Evolutionary conservation across 1,284 basidiomycete species (phyloP).

Genomic region (Marasmius sp.): DNA sequence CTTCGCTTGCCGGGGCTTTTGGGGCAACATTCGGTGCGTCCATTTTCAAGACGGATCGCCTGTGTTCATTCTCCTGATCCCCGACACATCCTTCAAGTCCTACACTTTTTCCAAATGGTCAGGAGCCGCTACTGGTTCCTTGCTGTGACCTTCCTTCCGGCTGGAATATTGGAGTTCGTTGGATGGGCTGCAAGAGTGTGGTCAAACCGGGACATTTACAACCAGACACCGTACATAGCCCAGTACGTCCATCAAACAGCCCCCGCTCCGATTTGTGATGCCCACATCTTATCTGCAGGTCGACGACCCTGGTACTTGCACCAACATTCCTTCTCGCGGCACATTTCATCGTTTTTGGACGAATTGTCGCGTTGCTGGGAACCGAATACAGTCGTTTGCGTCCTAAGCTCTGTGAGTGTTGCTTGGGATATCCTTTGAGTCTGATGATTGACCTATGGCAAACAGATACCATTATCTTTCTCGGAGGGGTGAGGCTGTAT

Average conservation of each 20-base stretch:
- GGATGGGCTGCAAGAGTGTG: constrained; percentile 45
- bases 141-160: constrained; percentile 49
- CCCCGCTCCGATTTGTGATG: background rate
- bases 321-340: constrained; percentile 55
- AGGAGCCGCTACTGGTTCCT: constrained; percentile 49
- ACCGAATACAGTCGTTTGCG: constrained; percentile 44
- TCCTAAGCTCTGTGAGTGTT: constrained; percentile 39
- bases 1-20: constrained; percentile 40
- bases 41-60: background rate
- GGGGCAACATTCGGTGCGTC: constrained; percentile 35
- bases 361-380: constrained; percentile 41
- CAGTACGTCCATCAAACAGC: background rate
- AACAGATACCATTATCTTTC: constrained; percentile 22
- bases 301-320: constrained; percentile 32
- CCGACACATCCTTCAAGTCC: constrained; percentile 20
- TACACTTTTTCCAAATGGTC: constrained; percentile 46
- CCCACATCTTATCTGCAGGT: background rate
- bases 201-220: constrained; percentile 27
- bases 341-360: constrained; percentile 51
- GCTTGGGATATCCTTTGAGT: background rate
- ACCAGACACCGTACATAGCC: constrained; percentile 37
- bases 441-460: background rate
- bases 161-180: constrained; percentile 51
- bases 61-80: background rate
- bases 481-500: background rate